These are phyloP conservation scores for Microdochium paspali DNA, from an alignment of 2,329 filamentous ascomycete genomes.

Conservation along the genomic window DNA sequence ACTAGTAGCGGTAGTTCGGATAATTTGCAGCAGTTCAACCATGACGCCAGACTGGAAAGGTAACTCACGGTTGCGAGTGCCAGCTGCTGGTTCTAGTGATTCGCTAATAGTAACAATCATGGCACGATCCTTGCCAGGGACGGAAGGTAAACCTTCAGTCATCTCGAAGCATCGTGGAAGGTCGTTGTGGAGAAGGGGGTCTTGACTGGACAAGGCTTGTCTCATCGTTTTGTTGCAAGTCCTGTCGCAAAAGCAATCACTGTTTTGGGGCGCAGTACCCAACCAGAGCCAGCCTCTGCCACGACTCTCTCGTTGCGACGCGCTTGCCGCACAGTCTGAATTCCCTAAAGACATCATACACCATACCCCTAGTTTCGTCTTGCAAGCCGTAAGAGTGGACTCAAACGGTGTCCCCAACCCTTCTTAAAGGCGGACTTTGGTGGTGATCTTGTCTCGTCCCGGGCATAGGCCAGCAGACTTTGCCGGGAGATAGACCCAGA, in stretches of 20 bases:
- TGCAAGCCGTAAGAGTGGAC: neutral
- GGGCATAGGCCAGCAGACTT: neutral
- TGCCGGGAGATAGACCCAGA: neutral
- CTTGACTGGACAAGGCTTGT: neutral
- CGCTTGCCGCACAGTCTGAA: neutral
- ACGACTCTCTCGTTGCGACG: too few relatives aligned
- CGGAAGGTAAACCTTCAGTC: neutral
- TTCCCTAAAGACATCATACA: neutral
- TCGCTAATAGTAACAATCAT: too few relatives aligned
- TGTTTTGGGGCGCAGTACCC: neutral
- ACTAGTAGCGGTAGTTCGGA: too few relatives aligned
- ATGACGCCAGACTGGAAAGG: too few relatives aligned
- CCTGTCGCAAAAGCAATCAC: too few relatives aligned
- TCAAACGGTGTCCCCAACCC: neutral
- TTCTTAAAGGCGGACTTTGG: neutral
- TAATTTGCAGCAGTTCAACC: too few relatives aligned
- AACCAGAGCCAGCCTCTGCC: too few relatives aligned
- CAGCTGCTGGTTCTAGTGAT: too few relatives aligned
- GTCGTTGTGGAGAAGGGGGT: neutral
- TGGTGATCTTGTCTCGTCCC: neutral
- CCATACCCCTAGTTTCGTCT: neutral
- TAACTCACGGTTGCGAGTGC: too few relatives aligned
- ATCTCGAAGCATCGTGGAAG: constrained; percentile 1
- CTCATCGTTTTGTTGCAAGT: too few relatives aligned
- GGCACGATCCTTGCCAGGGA: neutral